These are phyloP conservation scores for Xerocomus amazonicus DNA, from an alignment of 1,284 basidiomycete species.

Conservation along the genomic window DNA sequence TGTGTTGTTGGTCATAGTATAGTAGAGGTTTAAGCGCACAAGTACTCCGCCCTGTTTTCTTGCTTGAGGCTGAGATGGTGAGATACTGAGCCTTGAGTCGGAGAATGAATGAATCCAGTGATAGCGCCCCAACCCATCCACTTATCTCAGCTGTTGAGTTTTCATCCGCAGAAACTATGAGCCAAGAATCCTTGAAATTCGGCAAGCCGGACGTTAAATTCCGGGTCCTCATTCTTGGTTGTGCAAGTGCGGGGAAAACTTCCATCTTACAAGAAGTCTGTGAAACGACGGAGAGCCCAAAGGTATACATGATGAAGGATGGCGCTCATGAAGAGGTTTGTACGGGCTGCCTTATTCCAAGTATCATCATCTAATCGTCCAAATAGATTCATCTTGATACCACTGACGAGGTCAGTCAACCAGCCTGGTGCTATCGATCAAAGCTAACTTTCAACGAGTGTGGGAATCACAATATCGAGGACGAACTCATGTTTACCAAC, in stretches of 20 bases:
- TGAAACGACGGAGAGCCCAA: constrained; percentile 6
- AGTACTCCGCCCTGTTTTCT: too few relatives aligned
- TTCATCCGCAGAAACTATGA: too few relatives aligned
- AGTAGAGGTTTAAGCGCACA: too few relatives aligned
- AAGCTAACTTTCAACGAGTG: neutral
- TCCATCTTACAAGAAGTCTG: constrained; percentile 7
- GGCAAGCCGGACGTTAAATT: neutral
- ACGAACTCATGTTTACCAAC: constrained; percentile 1
- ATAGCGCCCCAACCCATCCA: too few relatives aligned
- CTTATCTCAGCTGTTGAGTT: too few relatives aligned
- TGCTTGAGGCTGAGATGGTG: too few relatives aligned
- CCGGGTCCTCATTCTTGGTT: constrained; percentile 1
- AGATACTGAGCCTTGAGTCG: too few relatives aligned
- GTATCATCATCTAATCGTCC: neutral
- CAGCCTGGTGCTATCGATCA: neutral
- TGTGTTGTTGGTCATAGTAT: too few relatives aligned
- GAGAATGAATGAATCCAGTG: too few relatives aligned
- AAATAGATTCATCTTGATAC: too few relatives aligned
- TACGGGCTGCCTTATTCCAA: neutral
- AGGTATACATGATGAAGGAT: neutral
- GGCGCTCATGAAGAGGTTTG: constrained; percentile 3
- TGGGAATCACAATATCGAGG: constrained; percentile 3
- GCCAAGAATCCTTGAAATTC: neutral
- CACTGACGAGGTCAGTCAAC: neutral
- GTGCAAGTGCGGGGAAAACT: constrained; percentile 1